Evolutionary conservation across 345 rosid genomes (phyloP).

Genomic region (Eucalyptus curtisii): DNA sequence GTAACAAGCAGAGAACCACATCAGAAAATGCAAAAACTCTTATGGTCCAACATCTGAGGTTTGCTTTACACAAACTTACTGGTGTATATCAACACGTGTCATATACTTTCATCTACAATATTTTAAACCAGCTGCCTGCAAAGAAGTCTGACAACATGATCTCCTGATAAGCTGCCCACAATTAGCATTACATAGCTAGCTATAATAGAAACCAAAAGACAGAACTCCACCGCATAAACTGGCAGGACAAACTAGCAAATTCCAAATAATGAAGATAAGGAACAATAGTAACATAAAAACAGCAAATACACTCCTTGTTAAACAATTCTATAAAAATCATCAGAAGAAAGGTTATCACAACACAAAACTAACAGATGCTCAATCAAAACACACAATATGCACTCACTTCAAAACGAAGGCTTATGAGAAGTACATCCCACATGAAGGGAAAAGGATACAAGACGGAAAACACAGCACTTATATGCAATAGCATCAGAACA

Average conservation of each 20-base stretch:
- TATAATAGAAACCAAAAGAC: background rate
- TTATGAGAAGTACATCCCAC: background rate
- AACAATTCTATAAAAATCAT: background rate
- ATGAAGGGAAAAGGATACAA: background rate
- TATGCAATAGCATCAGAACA: background rate
- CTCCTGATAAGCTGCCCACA: background rate
- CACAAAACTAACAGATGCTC: background rate
- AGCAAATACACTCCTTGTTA: background rate
- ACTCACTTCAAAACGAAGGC: background rate
- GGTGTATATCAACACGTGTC: conserved; percentile 6
- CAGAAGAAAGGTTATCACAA: background rate
- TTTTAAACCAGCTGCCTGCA: conserved; percentile 16
- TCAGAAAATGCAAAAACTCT: background rate
- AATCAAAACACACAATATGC: background rate
- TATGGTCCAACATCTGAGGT: background rate
- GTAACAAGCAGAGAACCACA: background rate
- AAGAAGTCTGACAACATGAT: background rate
- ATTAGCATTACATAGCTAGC: background rate
- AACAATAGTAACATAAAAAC: background rate
- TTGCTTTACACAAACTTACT: conserved; percentile 13
- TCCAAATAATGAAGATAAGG: background rate
- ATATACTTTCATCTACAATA: background rate
- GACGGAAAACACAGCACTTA: background rate
- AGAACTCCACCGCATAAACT: background rate
- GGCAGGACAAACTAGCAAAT: background rate